These are phyloP conservation scores for Plasmodium blacklocki DNA, from an alignment of 169 alveolate genomes.

Conservation along the genomic window DNA sequence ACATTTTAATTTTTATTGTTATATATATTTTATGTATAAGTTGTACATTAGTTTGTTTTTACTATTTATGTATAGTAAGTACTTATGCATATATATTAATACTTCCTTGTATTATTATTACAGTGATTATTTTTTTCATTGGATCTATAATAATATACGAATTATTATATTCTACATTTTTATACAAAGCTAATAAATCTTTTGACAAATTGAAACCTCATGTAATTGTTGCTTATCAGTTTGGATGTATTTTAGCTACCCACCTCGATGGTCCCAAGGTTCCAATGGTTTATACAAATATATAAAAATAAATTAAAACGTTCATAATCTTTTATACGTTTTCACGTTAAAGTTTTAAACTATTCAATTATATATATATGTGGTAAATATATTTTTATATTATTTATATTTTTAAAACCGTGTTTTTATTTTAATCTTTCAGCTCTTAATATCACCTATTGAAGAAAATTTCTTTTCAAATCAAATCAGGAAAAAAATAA, in stretches of 20 bases:
- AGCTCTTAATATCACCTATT: slow-evolving; percentile 60
- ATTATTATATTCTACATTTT: slow-evolving; percentile 15
- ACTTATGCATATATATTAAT: slow-evolving; percentile 16
- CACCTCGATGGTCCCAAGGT: slow-evolving; percentile 19
- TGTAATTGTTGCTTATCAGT: slow-evolving; percentile 57
- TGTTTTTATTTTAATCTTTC: not conserved
- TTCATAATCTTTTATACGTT: too few relatives aligned
- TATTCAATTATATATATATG: not conserved
- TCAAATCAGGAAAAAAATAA: slow-evolving; percentile 10
- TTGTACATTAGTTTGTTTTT: slow-evolving; percentile 18
- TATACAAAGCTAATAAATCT: slow-evolving; percentile 25
- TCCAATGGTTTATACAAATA: slow-evolving; percentile 53
- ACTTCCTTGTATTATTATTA: slow-evolving; percentile 15
- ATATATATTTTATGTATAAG: slow-evolving; percentile 21
- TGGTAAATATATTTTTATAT: not conserved
- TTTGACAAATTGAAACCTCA: slow-evolving; percentile 37
- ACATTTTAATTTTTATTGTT: slow-evolving; percentile 24
- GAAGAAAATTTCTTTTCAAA: slow-evolving; percentile 47
- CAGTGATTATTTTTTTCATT: slow-evolving; percentile 25
- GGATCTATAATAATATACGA: slow-evolving; percentile 36
- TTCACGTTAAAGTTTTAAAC: too few relatives aligned
- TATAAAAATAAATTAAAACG: not conserved
- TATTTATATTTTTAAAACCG: not conserved
- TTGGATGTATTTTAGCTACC: slow-evolving; percentile 64
- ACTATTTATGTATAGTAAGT: not conserved